These are phyloP conservation scores for Colletotrichum eremochloae DNA, from an alignment of 2,329 filamentous ascomycete genomes.

Conservation along the genomic window DNA sequence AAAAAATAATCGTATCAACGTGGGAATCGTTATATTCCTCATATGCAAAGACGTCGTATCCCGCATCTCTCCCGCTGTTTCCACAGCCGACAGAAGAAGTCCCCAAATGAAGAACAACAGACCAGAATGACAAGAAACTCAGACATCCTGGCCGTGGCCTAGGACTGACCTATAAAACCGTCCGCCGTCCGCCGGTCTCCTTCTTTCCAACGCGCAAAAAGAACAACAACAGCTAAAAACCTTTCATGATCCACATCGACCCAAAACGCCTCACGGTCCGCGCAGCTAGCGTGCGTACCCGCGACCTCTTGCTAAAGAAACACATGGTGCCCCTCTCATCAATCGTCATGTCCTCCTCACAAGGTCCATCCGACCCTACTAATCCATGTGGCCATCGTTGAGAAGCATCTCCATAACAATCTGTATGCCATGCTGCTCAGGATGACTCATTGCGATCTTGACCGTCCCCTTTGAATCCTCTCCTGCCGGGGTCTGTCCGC, in stretches of 20 bases:
- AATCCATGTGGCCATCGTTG: slow-evolving; percentile 83
- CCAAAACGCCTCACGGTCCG: slow-evolving; percentile 34
- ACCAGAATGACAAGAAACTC: neutral
- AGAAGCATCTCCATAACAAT: slow-evolving; percentile 92
- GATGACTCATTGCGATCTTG: slow-evolving; percentile 96
- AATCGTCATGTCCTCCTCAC: slow-evolving; percentile 12
- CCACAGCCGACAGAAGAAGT: slow-evolving; percentile 6
- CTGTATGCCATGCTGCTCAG: slow-evolving; percentile 85
- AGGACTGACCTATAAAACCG: slow-evolving; percentile 1
- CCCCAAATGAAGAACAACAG: slow-evolving; percentile 1
- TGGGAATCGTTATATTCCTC: slow-evolving; percentile 28
- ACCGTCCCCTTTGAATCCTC: slow-evolving; percentile 78
- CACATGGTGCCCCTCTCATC: slow-evolving; percentile 17
- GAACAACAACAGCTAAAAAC: neutral
- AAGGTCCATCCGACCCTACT: slow-evolving; percentile 44
- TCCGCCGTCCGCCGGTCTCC: neutral
- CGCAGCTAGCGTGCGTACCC: slow-evolving; percentile 7
- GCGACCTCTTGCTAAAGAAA: slow-evolving; percentile 15
- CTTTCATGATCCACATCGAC: slow-evolving; percentile 19
- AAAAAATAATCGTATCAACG: neutral
- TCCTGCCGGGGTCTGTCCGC: slow-evolving; percentile 51
- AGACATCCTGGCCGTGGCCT: slow-evolving; percentile 29
- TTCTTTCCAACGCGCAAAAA: slow-evolving; percentile 28
- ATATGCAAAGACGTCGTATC: slow-evolving; percentile 9
- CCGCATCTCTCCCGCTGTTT: neutral